These are phyloP conservation scores for Coffea eugenioides DNA, from an alignment of 257 asterid genomes.

Conservation along the genomic window DNA sequence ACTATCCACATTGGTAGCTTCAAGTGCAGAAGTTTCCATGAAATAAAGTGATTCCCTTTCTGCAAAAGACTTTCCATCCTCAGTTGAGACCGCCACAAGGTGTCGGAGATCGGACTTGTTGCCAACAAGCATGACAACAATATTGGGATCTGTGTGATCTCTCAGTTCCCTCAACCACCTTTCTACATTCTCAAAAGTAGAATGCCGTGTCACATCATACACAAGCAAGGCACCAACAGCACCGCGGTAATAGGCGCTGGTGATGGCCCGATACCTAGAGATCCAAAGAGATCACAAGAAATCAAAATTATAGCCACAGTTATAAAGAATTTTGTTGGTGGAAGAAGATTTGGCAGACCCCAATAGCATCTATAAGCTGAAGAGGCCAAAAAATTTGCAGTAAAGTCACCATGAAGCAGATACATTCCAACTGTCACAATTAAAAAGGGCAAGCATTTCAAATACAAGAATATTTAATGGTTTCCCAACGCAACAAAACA, in stretches of 20 bases:
- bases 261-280: slow-evolving; percentile 78
- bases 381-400: neutral
- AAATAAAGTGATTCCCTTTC: slow-evolving; percentile 80
- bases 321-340: neutral
- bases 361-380: neutral
- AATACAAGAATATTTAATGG: neutral
- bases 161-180: slow-evolving; percentile 76
- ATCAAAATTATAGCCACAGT: slow-evolving; percentile 13
- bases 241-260: slow-evolving; percentile 88
- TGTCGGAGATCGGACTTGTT: slow-evolving; percentile 89
- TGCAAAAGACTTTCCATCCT: slow-evolving; percentile 69
- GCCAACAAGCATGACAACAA: slow-evolving; percentile 81
- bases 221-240: slow-evolving; percentile 90
- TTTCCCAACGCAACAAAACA: neutral
- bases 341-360: neutral
- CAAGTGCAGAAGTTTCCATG: slow-evolving; percentile 89
- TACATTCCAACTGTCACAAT: neutral
- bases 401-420: neutral
- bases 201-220: slow-evolving; percentile 74
- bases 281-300: neutral
- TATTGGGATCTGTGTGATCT: slow-evolving; percentile 81
- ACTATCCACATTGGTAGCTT: slow-evolving; percentile 65
- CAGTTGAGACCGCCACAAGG: slow-evolving; percentile 72
- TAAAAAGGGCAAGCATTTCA: neutral
- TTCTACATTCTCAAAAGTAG: slow-evolving; percentile 70